Evolutionary conservation across 208 protist species (phyloP).

Genomic region (Tritrichomonas musculus): DNA sequence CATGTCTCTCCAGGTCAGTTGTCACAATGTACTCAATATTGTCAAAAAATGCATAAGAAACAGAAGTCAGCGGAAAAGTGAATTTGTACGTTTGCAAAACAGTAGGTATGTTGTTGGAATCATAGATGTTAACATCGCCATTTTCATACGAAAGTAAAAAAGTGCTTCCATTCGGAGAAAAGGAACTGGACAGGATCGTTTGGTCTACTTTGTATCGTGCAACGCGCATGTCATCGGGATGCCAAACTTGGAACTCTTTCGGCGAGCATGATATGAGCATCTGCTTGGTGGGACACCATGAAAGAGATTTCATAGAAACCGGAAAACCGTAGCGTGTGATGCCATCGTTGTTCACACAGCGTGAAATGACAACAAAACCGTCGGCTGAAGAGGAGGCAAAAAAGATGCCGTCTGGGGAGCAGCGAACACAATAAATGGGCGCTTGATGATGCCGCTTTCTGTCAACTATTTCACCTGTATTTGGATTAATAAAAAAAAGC

Average conservation of each 20-base stretch:
- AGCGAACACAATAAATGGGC: background rate
- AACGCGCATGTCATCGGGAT: background rate
- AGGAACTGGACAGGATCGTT: background rate
- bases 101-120: background rate
- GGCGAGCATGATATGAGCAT: background rate
- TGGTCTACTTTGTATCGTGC: background rate
- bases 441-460: background rate
- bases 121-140: background rate
- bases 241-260: background rate
- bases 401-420: background rate
- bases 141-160: background rate
- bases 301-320: background rate
- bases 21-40: background rate
- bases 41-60: background rate
- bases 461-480: background rate
- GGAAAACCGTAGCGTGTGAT: background rate
- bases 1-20: background rate
- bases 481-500: background rate
- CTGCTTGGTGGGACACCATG: background rate
- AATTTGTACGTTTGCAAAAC: background rate
- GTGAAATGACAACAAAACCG: background rate
- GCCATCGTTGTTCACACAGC: background rate
- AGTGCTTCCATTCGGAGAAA: background rate
- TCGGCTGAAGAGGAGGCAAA: background rate
- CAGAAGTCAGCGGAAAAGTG: background rate